Evolutionary conservation across 768 basidiomycete genomes (phyloP).

Genomic region (Suillus spraguei): DNA sequence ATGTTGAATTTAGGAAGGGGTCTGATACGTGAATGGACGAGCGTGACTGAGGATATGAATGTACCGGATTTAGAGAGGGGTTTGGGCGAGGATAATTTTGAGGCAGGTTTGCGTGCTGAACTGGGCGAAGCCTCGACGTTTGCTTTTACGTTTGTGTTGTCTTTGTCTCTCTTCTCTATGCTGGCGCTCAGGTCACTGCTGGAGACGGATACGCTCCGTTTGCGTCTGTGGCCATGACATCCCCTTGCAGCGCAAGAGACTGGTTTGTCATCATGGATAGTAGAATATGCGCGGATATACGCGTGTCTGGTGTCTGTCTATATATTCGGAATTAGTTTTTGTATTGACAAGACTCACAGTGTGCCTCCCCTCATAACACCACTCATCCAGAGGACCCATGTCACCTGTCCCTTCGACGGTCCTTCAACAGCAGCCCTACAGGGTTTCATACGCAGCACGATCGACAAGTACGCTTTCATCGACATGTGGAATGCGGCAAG

Average conservation of each 20-base stretch:
- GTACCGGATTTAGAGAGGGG: constrained; percentile 15
- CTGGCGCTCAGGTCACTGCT: constrained; percentile 22
- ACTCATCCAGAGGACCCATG: constrained; percentile 82
- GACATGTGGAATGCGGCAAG: constrained; percentile 73
- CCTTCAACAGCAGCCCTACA: constrained; percentile 74
- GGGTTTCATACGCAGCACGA: constrained; percentile 56
- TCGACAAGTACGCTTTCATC: constrained; percentile 81
- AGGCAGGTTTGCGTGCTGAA: constrained; percentile 15
- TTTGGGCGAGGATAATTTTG: constrained; percentile 15
- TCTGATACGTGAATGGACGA: constrained; percentile 14
- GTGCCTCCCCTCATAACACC: constrained; percentile 85
- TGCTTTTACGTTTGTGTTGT: constrained; percentile 3
- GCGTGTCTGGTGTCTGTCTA: constrained; percentile 78
- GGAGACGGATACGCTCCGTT: constrained; percentile 27
- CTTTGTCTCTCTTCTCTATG: constrained; percentile 16
- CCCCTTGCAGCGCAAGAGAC: constrained; percentile 56
- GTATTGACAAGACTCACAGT: constrained; percentile 44
- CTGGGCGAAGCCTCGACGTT: constrained; percentile 13
- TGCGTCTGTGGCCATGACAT: constrained; percentile 48
- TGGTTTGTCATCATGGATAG: constrained; percentile 64
- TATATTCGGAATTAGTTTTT: background rate
- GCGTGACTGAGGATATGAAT: background rate
- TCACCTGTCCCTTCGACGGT: constrained; percentile 77
- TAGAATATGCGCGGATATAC: constrained; percentile 77
- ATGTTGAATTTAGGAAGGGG: background rate